A percentile compares a stretch with the other conserved stretches of the same genome.
These are phyloP conservation scores for Didymella keratinophila DNA, from an alignment of 2,329 filamentous ascomycete species.

Conservation along the genomic window DNA sequence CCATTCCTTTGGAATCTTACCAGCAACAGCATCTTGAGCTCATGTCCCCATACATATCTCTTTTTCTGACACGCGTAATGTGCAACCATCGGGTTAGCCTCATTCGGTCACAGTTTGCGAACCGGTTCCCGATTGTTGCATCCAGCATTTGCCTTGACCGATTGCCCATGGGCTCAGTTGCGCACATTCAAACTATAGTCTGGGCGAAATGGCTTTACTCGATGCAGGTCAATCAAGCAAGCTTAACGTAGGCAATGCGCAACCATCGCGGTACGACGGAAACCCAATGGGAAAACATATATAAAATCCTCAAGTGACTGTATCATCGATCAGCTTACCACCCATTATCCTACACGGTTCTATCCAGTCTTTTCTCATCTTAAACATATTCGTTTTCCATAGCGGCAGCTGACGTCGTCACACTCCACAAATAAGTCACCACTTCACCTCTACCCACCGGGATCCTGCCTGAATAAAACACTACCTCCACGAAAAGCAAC, in stretches of 20 bases:
- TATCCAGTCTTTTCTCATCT: background rate
- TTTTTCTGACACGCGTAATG: conserved; percentile 1
- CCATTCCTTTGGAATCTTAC: background rate
- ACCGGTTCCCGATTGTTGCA: conserved; percentile 16
- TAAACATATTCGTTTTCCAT: background rate
- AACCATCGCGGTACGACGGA: background rate
- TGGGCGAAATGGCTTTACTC: conserved; percentile 22
- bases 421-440: conserved; percentile 1
- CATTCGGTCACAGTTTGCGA: conserved; percentile 22
- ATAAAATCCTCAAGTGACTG: background rate
- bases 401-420: conserved; percentile 5
- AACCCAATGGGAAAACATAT: background rate
- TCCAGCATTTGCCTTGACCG: conserved; percentile 10
- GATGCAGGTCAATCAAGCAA: conserved; percentile 27
- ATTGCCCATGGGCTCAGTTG: conserved; percentile 25
- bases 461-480: background rate
- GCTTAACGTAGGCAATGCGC: background rate
- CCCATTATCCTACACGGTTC: background rate
- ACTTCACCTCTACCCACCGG: background rate
- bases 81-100: conserved; percentile 17
- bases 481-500: background rate
- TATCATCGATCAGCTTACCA: background rate
- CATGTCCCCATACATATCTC: background rate
- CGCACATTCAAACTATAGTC: conserved; percentile 19
- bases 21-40: background rate